A percentile compares a stretch with the other conserved stretches of the same genome.
Conservation (phyloP, 495 filamentous ascomycete genomes). For the Venustampulla echinocandica region DNA sequence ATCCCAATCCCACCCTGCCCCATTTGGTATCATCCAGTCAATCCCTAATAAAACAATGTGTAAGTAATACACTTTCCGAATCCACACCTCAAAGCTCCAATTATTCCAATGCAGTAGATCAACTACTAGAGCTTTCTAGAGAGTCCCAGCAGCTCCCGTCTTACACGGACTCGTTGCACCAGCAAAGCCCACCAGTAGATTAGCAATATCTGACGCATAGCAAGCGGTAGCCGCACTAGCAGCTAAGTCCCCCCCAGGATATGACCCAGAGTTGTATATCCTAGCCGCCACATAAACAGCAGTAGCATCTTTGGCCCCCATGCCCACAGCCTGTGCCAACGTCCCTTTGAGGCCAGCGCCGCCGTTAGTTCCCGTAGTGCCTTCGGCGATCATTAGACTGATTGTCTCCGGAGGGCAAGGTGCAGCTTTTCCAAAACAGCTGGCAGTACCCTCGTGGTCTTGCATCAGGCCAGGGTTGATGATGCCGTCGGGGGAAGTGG, state of each 20-base stretch:
- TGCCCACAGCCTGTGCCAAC: constrained; percentile 19
- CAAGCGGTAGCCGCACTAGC: constrained; percentile 40
- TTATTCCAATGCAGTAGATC: no score
- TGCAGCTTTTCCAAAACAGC: constrained; percentile 29
- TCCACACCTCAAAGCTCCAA: no score
- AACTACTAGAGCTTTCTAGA: background rate
- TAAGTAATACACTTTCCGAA: no score
- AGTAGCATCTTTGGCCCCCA: constrained; percentile 23
- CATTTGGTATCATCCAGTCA: no score
- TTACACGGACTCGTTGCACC: background rate
- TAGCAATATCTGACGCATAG: constrained; percentile 47
- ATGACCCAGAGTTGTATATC: constrained; percentile 47
- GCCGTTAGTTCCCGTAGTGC: constrained; percentile 30
- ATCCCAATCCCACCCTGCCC: no score
- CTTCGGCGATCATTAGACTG: constrained; percentile 41
- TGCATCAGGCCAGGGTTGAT: constrained; percentile 52
- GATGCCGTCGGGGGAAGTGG: constrained; percentile 34
- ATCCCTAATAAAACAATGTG: no score
- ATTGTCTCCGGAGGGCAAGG: constrained; percentile 41
- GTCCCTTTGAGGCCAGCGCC: constrained; percentile 37
- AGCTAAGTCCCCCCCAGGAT: constrained; percentile 34
- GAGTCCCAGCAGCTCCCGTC: no score
- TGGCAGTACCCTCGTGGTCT: constrained; percentile 36
- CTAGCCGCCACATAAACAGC: constrained; percentile 43
- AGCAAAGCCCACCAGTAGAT: constrained; percentile 17